A percentile compares a stretch with the other conserved stretches of the same genome.
phyloP scores from a whole-genome alignment of 176 grass and related monocot species.

The Panicum miliaceum region DNA sequence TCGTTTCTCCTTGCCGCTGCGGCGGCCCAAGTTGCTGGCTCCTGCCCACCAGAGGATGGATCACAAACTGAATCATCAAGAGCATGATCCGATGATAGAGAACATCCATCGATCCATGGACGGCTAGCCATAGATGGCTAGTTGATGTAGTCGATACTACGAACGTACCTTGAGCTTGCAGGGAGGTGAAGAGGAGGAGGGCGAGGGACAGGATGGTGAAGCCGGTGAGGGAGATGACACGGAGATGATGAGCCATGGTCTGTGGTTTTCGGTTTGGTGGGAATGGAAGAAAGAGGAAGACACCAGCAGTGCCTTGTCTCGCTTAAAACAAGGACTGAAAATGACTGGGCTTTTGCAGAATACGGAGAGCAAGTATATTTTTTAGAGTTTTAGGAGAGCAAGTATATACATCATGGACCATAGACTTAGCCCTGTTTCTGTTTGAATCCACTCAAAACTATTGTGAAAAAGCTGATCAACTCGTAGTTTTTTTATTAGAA shows the following conservation, averaged over 20 bases:
- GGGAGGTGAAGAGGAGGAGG: not conserved
- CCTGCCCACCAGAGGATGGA: not conserved
- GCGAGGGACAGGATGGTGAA: not conserved
- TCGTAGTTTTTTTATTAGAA: too few relatives aligned
- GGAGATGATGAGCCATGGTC: not conserved
- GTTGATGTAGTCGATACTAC: not conserved
- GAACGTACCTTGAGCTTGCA: conserved; percentile 22
- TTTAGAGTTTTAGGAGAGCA: too few relatives aligned
- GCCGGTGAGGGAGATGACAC: not conserved
- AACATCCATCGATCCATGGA: not conserved
- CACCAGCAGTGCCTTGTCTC: too few relatives aligned
- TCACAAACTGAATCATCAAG: not conserved
- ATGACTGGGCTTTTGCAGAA: too few relatives aligned
- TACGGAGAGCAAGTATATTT: too few relatives aligned
- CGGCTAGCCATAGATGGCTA: not conserved
- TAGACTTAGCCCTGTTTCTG: too few relatives aligned
- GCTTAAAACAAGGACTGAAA: too few relatives aligned
- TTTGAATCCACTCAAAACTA: too few relatives aligned
- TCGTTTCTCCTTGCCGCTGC: not conserved
- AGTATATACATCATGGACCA: too few relatives aligned
- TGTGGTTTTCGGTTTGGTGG: not conserved
- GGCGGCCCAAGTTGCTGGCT: not conserved
- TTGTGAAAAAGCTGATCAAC: too few relatives aligned
- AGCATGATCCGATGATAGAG: too few relatives aligned
- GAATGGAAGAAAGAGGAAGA: not conserved